Percentiles rank a stretch among this genome's conserved stretches.
phyloP scores from a whole-genome alignment of 768 basidiomycete species.

The Psilocybe cubensis region DNA sequence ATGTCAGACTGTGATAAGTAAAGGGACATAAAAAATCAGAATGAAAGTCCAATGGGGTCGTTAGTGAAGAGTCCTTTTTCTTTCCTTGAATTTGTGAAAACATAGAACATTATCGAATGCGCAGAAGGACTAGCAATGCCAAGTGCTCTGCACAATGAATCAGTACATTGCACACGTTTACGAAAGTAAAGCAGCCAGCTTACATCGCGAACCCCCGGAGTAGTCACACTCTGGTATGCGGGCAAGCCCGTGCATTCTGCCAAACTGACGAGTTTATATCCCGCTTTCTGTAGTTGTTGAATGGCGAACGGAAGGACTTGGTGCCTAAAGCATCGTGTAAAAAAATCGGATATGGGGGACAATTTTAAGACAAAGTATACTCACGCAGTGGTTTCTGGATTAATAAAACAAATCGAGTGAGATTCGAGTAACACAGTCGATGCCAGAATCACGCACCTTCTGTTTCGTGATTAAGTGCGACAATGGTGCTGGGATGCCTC shows the following conservation, averaged over 20 bases:
- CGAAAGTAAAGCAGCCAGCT: slow-evolving; percentile 14
- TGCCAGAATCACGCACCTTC: slow-evolving; percentile 25
- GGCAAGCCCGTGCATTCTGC: slow-evolving; percentile 42
- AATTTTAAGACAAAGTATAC: slow-evolving; percentile 7
- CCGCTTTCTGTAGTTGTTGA: slow-evolving; percentile 35
- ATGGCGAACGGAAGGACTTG: slow-evolving; percentile 43
- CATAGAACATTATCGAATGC: no score
- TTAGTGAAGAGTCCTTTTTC: no score
- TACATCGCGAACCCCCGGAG: slow-evolving; percentile 35
- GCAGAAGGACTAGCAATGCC: slow-evolving; percentile 23
- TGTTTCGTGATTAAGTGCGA: slow-evolving; percentile 48
- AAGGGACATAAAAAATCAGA: no score
- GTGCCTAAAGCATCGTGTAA: slow-evolving; percentile 22
- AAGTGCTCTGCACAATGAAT: slow-evolving; percentile 26
- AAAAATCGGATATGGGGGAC: background rate
- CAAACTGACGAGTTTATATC: slow-evolving; percentile 45
- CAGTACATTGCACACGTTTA: background rate
- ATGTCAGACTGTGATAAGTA: no score
- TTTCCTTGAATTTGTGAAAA: no score
- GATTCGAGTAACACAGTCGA: background rate
- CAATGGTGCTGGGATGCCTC: slow-evolving; percentile 35
- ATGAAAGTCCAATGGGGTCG: no score
- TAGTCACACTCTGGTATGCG: slow-evolving; percentile 37
- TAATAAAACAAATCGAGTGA: background rate
- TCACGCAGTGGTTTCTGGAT: slow-evolving; percentile 40